Percentiles rank a stretch among this genome's conserved stretches.
Conservation (phyloP, 2,329 filamentous ascomycete species). For the Aspergillus sp. region DNA sequence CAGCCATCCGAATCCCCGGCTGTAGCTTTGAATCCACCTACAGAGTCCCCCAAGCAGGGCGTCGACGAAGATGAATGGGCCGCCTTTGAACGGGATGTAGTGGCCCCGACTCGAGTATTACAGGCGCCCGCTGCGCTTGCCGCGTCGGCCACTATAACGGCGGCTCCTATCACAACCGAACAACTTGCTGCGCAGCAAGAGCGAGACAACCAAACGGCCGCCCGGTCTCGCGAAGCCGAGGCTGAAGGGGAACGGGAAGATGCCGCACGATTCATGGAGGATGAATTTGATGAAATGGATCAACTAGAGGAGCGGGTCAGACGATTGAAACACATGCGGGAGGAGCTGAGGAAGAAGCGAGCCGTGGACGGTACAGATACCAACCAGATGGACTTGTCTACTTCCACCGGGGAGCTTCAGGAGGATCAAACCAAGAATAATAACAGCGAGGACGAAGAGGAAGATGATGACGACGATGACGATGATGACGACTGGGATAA, state of each 20-base stretch:
- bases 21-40: slow-evolving; percentile 6
- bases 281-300: slow-evolving; percentile 82
- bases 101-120: slow-evolving; percentile 41
- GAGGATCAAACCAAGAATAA: slow-evolving; percentile 43
- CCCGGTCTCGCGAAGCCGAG: slow-evolving; percentile 50
- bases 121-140: slow-evolving; percentile 32
- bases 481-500: slow-evolving; percentile 52
- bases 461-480: slow-evolving; percentile 50
- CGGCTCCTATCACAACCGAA: slow-evolving; percentile 65
- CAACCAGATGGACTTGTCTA: slow-evolving; percentile 25
- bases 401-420: slow-evolving; percentile 25
- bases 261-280: slow-evolving; percentile 68
- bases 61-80: slow-evolving; percentile 82
- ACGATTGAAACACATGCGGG: slow-evolving; percentile 67
- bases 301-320: slow-evolving; percentile 70
- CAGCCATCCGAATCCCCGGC: slow-evolving; percentile 9
- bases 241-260: slow-evolving; percentile 73
- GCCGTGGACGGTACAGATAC: slow-evolving; percentile 27
- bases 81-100: slow-evolving; percentile 82
- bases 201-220: slow-evolving; percentile 45
- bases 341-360: slow-evolving; percentile 58
- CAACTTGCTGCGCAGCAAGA: slow-evolving; percentile 59
- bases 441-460: slow-evolving; percentile 27
- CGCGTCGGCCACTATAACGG: slow-evolving; percentile 62
- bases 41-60: slow-evolving; percentile 15